Evolutionary conservation across 1,284 basidiomycete species (phyloP).

Genomic region (Ganoderma resinaceum): DNA sequence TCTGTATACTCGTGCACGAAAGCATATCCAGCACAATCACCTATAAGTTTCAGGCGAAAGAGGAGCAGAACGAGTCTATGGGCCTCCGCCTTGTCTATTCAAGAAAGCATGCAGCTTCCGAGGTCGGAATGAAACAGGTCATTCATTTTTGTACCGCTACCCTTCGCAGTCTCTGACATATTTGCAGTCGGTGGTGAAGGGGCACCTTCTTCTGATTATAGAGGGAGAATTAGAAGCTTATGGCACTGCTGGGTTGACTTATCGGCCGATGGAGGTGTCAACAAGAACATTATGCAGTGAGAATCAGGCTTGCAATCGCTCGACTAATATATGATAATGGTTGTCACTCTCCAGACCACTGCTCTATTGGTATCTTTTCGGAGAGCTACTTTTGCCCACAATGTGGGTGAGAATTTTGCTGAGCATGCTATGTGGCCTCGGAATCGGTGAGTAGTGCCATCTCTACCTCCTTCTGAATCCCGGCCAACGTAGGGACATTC

Average conservation of each 20-base stretch:
- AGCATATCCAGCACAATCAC: no score
- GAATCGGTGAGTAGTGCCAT: neutral
- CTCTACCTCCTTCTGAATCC: no score
- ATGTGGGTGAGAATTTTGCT: neutral
- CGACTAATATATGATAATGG: no score
- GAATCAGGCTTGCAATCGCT: neutral
- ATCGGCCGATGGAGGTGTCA: neutral
- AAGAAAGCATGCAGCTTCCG: no score
- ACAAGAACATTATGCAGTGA: neutral
- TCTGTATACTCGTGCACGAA: no score
- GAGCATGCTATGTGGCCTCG: neutral
- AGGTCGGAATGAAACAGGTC: no score
- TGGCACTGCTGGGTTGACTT: neutral
- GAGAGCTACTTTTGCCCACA: neutral
- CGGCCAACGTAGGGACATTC: no score
- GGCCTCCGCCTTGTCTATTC: no score
- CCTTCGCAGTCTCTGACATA: no score
- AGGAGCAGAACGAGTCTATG: no score
- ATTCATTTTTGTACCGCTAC: no score
- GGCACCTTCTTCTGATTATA: neutral
- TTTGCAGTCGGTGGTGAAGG: neutral
- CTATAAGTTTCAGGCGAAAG: no score
- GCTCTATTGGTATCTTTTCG: neutral
- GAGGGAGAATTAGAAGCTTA: neutral
- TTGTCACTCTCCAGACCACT: neutral